Evolutionary conservation across 2,329 filamentous ascomycete genomes (phyloP), one percentile per base, ranked within the genome.

Genomic region (Thelonectria olida): DNA sequence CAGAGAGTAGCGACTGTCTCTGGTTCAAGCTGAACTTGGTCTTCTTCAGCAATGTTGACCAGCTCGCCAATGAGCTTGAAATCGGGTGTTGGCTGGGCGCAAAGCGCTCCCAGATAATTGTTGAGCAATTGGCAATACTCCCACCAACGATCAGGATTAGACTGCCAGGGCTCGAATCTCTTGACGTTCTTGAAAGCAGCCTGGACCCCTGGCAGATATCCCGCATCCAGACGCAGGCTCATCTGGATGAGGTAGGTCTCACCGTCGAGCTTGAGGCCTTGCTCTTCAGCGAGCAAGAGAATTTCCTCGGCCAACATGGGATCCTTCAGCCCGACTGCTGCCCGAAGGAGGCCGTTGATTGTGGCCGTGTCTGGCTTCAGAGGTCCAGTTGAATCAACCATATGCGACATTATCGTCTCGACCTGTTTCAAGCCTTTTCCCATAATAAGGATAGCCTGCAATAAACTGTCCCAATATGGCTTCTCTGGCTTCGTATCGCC

Each of bases 1-100:
- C 89, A 91, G n/a, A 97, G 81, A 0, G 87, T 84, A 7, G 89
- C 87, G 1, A 96, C 86, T 0, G 93, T 96, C 42, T 89, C 84
- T 0, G 93, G 87, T 34, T 92, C 90, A 13, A 97, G 83, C 1
- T 84, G 85, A 7, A 88, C 86, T 55, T 88, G 84, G 10, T 88
- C 87, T 70, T 93, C 87, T 59, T 93, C 89, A 3, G 96, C 80
- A 45, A 90, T 87, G 57, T 90, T 87, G 1, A 92, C 85, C 39
- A 96, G 84, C n/a, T 88, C 85, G 68, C 91, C 86, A 42, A 97
- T 88, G 31, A 86, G 85, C 39, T 90, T 85, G 69, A 93, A 89
- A 66, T 91, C 81, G n/a, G 88, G 84, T 10, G 84, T 82, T 12
- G 84, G 80, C 3, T 83, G 82, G 1, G 81, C 75, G 73, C 90